phyloP scores from a whole-genome alignment of 495 filamentous ascomycete species.

The Glonium stellatum region DNA sequence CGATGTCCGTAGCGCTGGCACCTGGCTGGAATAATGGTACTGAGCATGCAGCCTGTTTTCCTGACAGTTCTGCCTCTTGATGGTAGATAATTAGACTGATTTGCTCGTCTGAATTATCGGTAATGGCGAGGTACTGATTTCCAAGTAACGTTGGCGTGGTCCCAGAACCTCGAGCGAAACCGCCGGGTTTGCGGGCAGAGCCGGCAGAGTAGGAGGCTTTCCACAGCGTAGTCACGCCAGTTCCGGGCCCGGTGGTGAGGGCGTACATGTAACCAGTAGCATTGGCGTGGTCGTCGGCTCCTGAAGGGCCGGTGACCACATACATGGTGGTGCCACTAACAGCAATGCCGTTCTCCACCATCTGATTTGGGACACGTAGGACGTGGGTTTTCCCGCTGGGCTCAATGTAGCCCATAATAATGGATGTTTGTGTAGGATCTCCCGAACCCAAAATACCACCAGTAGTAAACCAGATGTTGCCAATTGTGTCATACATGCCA shows the following conservation, averaged over 20 bases:
- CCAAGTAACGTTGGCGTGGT: neutral
- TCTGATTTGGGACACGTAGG: neutral
- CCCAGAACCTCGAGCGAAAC: neutral
- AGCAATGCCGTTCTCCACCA: neutral
- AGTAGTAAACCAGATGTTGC: neutral
- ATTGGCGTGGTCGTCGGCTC: neutral
- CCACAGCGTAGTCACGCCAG: neutral
- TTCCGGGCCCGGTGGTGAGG: neutral
- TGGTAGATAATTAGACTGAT: neutral
- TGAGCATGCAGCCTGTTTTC: neutral
- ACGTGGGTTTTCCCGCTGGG: too few species aligned
- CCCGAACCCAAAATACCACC: neutral
- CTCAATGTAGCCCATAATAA: neutral
- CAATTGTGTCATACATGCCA: neutral
- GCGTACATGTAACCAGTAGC: neutral
- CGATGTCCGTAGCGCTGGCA: neutral
- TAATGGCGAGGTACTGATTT: neutral
- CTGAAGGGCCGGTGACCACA: neutral
- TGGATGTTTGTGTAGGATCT: neutral
- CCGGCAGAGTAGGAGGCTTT: neutral
- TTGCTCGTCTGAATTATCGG: neutral
- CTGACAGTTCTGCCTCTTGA: neutral
- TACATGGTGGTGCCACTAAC: neutral
- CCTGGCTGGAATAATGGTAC: neutral
- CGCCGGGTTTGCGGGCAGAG: neutral